Base-by-base conservation (phyloP, 371 early-diverging fungal genomes). In the Coemansia sp. region DNA sequence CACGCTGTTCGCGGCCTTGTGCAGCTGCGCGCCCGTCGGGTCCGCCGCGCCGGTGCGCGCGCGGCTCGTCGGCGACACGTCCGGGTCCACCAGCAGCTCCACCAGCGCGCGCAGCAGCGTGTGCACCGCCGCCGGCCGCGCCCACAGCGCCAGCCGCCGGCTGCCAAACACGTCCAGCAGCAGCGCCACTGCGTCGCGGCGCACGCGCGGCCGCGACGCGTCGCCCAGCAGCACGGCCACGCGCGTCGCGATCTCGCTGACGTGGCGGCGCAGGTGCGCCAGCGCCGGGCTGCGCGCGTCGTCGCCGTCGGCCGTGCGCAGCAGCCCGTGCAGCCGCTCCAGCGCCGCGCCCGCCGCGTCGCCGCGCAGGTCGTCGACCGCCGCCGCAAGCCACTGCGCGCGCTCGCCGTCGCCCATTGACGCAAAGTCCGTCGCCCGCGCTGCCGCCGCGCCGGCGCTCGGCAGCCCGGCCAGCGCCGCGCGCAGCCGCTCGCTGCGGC, bases 1-100 rank as follows among this genome's bases (percentile, higher is more conserved):
- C 36, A 94, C 82, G 16, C 90, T 84, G 77, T 96, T 97, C 59
- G 95, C 62, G 0, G 91, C 92, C 68, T 88, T 86, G 5, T 85
- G 82, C 12, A 94, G 69, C 57, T 86, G 86, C 9, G 58, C 59
- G n/a, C 35, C 52, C 12, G 63, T 55, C 34, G 54, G 59, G 30
- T 42, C 30, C 20, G 56, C 30, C 20, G 39, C 34, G 8, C 48
- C 20, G 11, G 33, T 55, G 2, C 80, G 79, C 5, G 89, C 88
- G 5, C 82, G 82, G 57, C 90, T 90, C 20, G 84, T 61, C 4
- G 76, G 64, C 40, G 85, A 81, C 69, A 93, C 79, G 31, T 78
- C 80, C 36, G 88, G 89, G 69, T 97, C 94, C 47, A 94, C 67
- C 45, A 95, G 68, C 2, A 94, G 84, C 53, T 81, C 80, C 1